Conservation (phyloP, 2,329 filamentous ascomycete genomes). For the Eutypa lata region DNA sequence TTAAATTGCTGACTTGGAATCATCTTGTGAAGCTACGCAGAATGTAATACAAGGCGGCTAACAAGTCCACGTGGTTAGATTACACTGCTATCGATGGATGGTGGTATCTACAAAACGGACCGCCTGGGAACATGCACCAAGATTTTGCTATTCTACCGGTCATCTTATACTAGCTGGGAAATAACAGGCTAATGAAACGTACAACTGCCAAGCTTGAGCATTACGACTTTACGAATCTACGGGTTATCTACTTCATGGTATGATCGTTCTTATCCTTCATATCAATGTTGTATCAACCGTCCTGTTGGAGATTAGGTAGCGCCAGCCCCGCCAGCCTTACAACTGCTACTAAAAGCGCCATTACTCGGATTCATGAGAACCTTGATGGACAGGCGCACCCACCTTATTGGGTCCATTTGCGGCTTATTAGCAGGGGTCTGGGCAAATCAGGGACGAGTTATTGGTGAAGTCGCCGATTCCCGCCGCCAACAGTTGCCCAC, state of each 20-base stretch:
- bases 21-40: not conserved
- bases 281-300: no score
- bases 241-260: no score
- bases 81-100: not conserved
- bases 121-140: no score
- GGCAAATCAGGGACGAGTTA: not conserved
- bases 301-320: no score
- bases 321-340: not conserved
- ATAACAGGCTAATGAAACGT: no score
- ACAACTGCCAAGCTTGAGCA: no score
- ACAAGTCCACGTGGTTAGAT: not conserved
- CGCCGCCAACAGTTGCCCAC: no score
- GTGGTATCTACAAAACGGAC: no score
- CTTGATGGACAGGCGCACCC: conserved; percentile 19
- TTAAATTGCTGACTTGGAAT: not conserved
- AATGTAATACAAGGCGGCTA: not conserved
- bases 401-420: not conserved
- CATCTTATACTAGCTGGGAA: no score
- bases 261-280: no score
- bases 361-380: conserved; percentile 12
- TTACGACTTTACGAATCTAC: no score
- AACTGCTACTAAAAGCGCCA: not conserved
- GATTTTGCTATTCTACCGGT: no score
- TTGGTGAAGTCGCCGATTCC: not conserved
- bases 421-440: conserved; percentile 6